Conservation (phyloP, 352 stramenopile genomes). For the Globisporangium nodosum region DNA sequence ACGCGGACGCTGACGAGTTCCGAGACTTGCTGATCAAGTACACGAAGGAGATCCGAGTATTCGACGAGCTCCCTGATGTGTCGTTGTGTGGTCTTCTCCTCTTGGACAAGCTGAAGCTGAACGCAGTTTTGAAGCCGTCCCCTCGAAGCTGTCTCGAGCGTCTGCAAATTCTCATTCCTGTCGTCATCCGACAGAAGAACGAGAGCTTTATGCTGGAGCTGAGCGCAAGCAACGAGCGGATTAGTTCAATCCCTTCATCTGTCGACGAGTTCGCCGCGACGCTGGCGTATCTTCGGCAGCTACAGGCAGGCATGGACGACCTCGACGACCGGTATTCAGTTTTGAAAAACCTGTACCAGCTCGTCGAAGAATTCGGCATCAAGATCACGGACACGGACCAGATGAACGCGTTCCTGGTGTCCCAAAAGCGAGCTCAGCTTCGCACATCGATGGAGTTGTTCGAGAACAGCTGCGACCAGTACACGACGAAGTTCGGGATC, state of each 20-base stretch:
- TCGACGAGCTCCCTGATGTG: constrained; percentile 45
- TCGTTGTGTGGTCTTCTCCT: constrained; percentile 47
- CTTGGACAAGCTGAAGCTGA: constrained; percentile 51
- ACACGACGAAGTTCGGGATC: constrained; percentile 68
- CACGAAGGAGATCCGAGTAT: constrained; percentile 40
- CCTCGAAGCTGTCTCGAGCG: constrained; percentile 53
- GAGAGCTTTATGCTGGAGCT: constrained; percentile 48
- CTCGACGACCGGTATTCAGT: constrained; percentile 54
- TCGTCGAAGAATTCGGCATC: constrained; percentile 67
- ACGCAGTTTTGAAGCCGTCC: constrained; percentile 56
- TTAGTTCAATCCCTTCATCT: constrained; percentile 60
- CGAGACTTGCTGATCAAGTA: constrained; percentile 61
- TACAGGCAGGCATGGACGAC: constrained; percentile 37
- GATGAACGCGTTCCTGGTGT: constrained; percentile 69
- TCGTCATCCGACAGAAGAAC: constrained; percentile 59
- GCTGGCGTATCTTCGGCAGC: constrained; percentile 45
- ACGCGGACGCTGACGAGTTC: constrained; percentile 49
- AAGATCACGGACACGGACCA: constrained; percentile 64
- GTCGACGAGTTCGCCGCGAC: constrained; percentile 70
- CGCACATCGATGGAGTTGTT: constrained; percentile 76
- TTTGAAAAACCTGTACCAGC: constrained; percentile 47
- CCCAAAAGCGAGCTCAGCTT: constrained; percentile 66
- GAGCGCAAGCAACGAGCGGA: constrained; percentile 50
- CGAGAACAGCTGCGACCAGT: constrained; percentile 62
- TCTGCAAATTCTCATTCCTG: constrained; percentile 49